Conservation (phyloP, 768 basidiomycete genomes). For the Suillus ampliporus region DNA sequence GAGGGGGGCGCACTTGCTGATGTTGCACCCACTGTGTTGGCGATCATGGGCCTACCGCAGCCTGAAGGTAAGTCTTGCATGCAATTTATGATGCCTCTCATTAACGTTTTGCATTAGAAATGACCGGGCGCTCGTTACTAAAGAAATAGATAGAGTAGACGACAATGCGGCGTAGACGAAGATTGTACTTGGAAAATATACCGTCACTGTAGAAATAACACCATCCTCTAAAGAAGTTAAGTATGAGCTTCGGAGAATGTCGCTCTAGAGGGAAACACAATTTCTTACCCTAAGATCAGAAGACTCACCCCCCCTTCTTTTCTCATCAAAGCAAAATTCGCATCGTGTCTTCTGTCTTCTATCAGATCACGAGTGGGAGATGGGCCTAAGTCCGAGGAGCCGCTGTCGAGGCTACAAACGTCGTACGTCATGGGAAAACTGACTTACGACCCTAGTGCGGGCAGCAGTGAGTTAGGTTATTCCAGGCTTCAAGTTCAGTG, state of each 20-base stretch:
- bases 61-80: constrained; percentile 61
- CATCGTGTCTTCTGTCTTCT: too few relatives aligned
- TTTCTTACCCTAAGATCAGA: background rate
- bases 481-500: too few relatives aligned
- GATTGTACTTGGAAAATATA: constrained; percentile 1
- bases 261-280: background rate
- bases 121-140: constrained; percentile 36
- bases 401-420: too few relatives aligned
- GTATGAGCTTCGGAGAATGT: background rate
- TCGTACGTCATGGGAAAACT: too few relatives aligned
- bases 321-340: too few relatives aligned
- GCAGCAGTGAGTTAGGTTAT: too few relatives aligned
- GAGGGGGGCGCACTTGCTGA: constrained; percentile 85
- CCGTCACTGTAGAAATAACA: background rate
- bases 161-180: background rate
- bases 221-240: background rate
- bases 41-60: constrained; percentile 72
- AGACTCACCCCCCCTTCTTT: too few relatives aligned
- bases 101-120: constrained; percentile 23
- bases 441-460: too few relatives aligned
- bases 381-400: too few relatives aligned
- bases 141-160: constrained; percentile 18
- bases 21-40: constrained; percentile 89
- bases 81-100: constrained; percentile 9
- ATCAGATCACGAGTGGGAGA: too few relatives aligned